Evolutionary conservation across 1,139 yeast species (phyloP).

Genomic region (Geotrichum candidum): DNA sequence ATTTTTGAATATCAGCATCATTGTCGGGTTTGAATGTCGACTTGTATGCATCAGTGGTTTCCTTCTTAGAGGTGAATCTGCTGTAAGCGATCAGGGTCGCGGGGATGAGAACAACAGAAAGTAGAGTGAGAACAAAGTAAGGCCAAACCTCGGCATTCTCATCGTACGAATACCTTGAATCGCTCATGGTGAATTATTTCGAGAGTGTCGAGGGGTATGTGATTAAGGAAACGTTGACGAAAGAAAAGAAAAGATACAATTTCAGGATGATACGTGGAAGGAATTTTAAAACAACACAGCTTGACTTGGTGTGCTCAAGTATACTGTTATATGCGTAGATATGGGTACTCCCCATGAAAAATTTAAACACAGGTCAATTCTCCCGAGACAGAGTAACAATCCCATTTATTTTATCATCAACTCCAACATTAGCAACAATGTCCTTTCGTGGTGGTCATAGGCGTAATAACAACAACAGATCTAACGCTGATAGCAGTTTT

Average conservation of each 20-base stretch:
- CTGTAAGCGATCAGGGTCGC: conserved; percentile 47
- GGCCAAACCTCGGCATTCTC: conserved; percentile 97
- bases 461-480: conserved; percentile 7
- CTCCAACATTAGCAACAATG: conserved; percentile 12
- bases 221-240: background rate
- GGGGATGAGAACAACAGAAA: conserved; percentile 63
- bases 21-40: conserved; percentile 39
- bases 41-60: conserved; percentile 4
- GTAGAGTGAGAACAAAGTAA: conserved; percentile 72
- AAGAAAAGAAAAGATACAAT: background rate
- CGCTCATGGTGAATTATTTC: conserved; percentile 29
- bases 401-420: background rate
- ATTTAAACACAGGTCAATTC: background rate
- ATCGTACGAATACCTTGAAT: conserved; percentile 57
- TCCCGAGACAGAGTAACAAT: background rate
- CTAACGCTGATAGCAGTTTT: conserved; percentile 7
- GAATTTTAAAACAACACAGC: background rate
- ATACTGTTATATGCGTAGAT: background rate
- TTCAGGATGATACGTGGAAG: conserved; percentile 9
- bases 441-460: conserved; percentile 19
- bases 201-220: background rate
- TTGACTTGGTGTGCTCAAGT: background rate
- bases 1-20: conserved; percentile 40
- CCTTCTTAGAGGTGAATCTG: conserved; percentile 13
- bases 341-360: background rate